Percentiles rank a stretch among this genome's conserved stretches.
These are phyloP conservation scores for Fraxinus platypoda DNA, from an alignment of 305 asterid genomes.

Conservation along the genomic window DNA sequence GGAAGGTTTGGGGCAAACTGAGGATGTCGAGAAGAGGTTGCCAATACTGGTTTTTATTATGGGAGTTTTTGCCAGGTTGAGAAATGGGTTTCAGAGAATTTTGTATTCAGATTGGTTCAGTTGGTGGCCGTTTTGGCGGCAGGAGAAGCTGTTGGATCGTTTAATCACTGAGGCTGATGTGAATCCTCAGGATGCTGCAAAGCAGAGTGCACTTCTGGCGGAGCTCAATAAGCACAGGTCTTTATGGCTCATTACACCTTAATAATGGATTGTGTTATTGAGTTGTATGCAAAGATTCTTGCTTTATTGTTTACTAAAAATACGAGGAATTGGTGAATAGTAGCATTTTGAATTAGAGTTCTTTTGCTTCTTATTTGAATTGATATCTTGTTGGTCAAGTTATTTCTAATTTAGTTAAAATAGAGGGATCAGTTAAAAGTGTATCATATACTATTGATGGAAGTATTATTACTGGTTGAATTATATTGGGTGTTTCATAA, in stretches of 20 bases:
- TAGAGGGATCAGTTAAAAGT: background rate
- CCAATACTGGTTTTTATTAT: constrained; percentile 59
- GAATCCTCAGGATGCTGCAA: constrained; percentile 68
- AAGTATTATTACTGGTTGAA: background rate
- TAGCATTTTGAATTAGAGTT: constrained; percentile 1
- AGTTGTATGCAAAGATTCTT: background rate
- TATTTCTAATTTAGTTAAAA: background rate
- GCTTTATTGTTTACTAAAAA: constrained; percentile 10
- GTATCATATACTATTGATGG: background rate
- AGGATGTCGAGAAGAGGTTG: constrained; percentile 41
- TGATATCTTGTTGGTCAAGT: constrained; percentile 11
- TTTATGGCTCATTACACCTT: background rate
- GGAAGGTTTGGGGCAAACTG: constrained; percentile 22
- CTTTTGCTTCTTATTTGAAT: constrained; percentile 8
- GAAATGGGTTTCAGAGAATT: constrained; percentile 51
- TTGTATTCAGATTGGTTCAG: constrained; percentile 59
- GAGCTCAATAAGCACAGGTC: constrained; percentile 94
- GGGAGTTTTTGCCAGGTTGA: constrained; percentile 57
- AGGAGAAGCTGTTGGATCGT: constrained; percentile 73
- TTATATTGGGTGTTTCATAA: constrained; percentile 8
- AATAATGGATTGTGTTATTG: background rate
- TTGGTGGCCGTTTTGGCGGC: constrained; percentile 88
- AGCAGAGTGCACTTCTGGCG: constrained; percentile 70
- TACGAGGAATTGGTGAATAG: background rate
- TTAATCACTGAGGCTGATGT: constrained; percentile 83